These are phyloP conservation scores for Diversispora epigaea DNA, from an alignment of 192 early-diverging fungal genomes.

Conservation along the genomic window DNA sequence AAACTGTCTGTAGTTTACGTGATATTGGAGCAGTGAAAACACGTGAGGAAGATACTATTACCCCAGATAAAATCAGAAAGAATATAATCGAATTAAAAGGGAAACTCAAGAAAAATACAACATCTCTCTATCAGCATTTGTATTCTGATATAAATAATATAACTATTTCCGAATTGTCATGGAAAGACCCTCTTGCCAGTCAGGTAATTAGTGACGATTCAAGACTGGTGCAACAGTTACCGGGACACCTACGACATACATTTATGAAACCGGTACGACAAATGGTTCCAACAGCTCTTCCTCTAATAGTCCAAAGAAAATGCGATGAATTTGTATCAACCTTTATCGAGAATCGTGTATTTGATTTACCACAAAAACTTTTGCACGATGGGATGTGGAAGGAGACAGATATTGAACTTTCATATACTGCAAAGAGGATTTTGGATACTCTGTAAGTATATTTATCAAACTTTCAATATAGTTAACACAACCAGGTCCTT, in stretches of 20 bases:
- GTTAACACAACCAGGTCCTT: background rate
- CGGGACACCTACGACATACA: background rate
- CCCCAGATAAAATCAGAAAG: background rate
- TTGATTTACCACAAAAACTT: background rate
- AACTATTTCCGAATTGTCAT: background rate
- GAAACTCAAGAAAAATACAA: constrained; percentile 9
- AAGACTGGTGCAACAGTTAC: background rate
- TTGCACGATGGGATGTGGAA: background rate
- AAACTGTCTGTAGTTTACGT: constrained; percentile 11
- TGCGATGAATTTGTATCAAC: background rate
- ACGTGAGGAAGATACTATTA: background rate
- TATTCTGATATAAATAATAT: background rate
- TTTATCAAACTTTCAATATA: background rate
- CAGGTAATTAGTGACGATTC: constrained; percentile 17
- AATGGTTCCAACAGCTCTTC: constrained; percentile 4
- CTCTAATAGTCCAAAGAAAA: background rate
- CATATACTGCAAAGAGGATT: background rate
- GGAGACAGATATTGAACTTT: background rate
- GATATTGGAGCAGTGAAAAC: constrained; percentile 1
- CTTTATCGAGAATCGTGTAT: constrained; percentile 14
- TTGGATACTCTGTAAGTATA: constrained; percentile 14
- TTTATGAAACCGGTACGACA: constrained; percentile 3
- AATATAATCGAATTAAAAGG: constrained; percentile 5
- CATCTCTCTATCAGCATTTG: background rate
- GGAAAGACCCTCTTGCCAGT: constrained; percentile 4